Percentiles rank a stretch among this genome's conserved stretches.
phyloP scores from a whole-genome alignment of 169 alveolate genomes.

The Babesia bovis region DNA sequence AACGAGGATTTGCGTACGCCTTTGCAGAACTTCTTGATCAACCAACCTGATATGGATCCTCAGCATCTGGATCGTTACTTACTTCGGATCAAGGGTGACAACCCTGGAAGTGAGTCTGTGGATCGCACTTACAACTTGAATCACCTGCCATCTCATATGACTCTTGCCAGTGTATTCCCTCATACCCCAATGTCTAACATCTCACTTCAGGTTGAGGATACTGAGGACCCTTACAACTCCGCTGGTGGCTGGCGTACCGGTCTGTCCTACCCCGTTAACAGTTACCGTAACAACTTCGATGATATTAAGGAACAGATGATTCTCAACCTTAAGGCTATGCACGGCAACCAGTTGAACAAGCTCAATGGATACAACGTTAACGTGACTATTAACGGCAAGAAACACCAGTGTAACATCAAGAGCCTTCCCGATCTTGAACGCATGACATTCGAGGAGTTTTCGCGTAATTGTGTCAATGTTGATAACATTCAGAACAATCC shows the following conservation, averaged over 20 bases:
- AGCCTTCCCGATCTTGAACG: slow-evolving; percentile 50
- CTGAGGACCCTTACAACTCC: slow-evolving; percentile 39
- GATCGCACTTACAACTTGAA: slow-evolving; percentile 32
- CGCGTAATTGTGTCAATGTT: slow-evolving; percentile 45
- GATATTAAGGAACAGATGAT: slow-evolving; percentile 51
- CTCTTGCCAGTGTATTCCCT: slow-evolving; percentile 52
- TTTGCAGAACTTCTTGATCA: slow-evolving; percentile 35
- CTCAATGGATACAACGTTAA: slow-evolving; percentile 44
- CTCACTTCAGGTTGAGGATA: slow-evolving; percentile 35
- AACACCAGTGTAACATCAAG: slow-evolving; percentile 59
- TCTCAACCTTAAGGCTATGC: slow-evolving; percentile 61
- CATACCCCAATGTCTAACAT: slow-evolving; percentile 40
- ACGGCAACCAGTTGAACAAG: slow-evolving; percentile 37
- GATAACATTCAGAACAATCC: slow-evolving; percentile 61
- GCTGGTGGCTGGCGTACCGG: slow-evolving; percentile 66
- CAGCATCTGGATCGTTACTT: slow-evolving; percentile 35
- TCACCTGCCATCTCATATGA: slow-evolving; percentile 52
- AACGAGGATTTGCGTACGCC: slow-evolving; percentile 54
- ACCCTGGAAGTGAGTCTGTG: slow-evolving; percentile 34
- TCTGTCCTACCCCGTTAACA: slow-evolving; percentile 57
- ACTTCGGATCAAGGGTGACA: slow-evolving; percentile 47
- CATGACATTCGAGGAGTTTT: slow-evolving; percentile 59
- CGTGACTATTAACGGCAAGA: slow-evolving; percentile 63
- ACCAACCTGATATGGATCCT: slow-evolving; percentile 53
- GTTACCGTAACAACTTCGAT: slow-evolving; percentile 51